phyloP scores from a whole-genome alignment of 2,329 filamentous ascomycete genomes.

The Claviceps capensis region DNA sequence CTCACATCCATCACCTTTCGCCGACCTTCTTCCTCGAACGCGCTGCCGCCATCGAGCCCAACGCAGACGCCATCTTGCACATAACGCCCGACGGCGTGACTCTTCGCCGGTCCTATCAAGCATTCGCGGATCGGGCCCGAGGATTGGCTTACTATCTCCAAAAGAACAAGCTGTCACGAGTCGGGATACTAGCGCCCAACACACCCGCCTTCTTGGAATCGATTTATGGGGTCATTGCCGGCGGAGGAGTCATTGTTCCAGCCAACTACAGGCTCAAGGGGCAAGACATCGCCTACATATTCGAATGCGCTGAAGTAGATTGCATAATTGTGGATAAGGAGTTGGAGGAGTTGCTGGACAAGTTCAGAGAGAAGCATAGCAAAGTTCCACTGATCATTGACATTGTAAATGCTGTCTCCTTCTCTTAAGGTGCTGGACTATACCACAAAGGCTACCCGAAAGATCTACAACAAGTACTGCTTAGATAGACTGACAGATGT shows the following conservation, averaged over 20 bases:
- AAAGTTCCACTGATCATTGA: constrained; percentile 64
- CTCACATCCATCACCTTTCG: constrained; percentile 64
- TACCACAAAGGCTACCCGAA: no score
- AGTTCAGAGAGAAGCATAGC: constrained; percentile 47
- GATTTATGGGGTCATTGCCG: constrained; percentile 76
- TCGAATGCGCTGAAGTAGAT: constrained; percentile 77
- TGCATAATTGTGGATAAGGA: constrained; percentile 78
- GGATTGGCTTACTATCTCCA: constrained; percentile 80
- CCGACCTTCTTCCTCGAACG: constrained; percentile 80
- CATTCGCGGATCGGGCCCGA: constrained; percentile 72
- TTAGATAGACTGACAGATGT: no score
- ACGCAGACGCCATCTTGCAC: constrained; percentile 76
- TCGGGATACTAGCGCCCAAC: constrained; percentile 82
- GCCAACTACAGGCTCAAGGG: constrained; percentile 54
- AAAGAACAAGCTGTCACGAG: constrained; percentile 57
- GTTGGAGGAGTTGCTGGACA: constrained; percentile 55
- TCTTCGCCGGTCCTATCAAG: constrained; percentile 63
- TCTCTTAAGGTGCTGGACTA: no score
- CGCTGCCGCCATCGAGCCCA: constrained; percentile 75
- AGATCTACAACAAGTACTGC: no score
- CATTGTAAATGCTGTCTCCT: constrained; percentile 19
- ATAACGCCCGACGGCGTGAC: constrained; percentile 63
- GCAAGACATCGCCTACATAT: constrained; percentile 83
- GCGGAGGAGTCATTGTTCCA: constrained; percentile 63
- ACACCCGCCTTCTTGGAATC: constrained; percentile 88